Base-by-base conservation (phyloP, 306 rosid genomes). In the Sechiopsis laciniata region DNA sequence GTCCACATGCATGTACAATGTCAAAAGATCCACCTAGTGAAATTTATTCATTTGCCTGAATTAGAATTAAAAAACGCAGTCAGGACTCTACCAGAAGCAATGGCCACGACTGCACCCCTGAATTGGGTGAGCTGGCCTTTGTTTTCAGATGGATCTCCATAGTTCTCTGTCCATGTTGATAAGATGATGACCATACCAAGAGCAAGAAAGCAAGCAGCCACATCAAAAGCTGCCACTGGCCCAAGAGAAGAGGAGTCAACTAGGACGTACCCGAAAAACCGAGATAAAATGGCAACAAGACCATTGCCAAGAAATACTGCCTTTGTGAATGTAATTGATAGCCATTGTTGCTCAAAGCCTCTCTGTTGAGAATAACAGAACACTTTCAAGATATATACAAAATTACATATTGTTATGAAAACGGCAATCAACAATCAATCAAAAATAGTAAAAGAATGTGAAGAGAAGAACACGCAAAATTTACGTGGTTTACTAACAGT, bases 171-270 rank as follows among this genome's bases (percentile, higher is more conserved):
- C 99, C 99, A 94, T 17, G 96, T 70, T 73, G 85, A 82, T 75
- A 91, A 57, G 80, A 91, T 91, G 78, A 94, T 4, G 74, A 85
- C 86, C 99, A 91, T 88, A 75, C 99, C 97, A 79, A 91, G 82
- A 45, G 92, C 96, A 74, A 91, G 91, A 81, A 94, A 91, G 85
- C 97, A 91, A 13, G 96, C 83, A 84, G 99, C 99, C 69, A 95
- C 99, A 78, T 94, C 99, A 78, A 94, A 91, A 78, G 99, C 97
- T 21, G 99, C 89, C 74, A 94, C 97, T 14, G 97, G 96, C 79
- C 99, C 97, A 63, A 89, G 89, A 80, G 82, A 76, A 81, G 91
- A 71, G 15, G 91, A 77, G 82, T 89, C 87, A 48, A 91, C 99
- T 74, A 94, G 91, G 55, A 94, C 81, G 81, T 94, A 91, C 77